These are phyloP conservation scores for Aureobasidium melanogenum DNA, from an alignment of 2,329 filamentous ascomycete species.

Conservation along the genomic window DNA sequence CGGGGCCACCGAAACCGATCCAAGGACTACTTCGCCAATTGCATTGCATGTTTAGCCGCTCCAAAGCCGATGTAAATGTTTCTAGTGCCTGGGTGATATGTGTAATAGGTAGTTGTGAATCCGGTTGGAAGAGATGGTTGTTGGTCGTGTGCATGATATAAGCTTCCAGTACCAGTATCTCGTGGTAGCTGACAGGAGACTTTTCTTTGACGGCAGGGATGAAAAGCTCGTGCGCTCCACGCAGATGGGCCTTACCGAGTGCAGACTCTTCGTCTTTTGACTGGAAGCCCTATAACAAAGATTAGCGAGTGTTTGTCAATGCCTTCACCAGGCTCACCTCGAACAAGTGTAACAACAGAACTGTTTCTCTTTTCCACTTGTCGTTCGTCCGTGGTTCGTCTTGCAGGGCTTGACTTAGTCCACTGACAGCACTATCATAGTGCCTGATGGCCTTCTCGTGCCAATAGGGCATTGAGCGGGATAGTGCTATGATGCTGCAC, in stretches of 20 bases:
- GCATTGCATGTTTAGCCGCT: not conserved
- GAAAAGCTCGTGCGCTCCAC: slow-evolving; percentile 15
- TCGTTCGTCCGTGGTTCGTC: not conserved
- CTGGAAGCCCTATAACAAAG: not conserved
- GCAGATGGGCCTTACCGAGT: slow-evolving; percentile 12
- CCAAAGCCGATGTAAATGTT: not conserved
- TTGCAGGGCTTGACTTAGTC: not conserved
- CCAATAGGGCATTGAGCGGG: slow-evolving; percentile 1
- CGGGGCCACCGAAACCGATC: slow-evolving; percentile 1
- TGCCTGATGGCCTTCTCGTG: slow-evolving; percentile 15
- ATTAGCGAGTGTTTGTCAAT: not conserved
- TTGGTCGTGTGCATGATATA: slow-evolving; percentile 16
- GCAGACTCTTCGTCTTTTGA: slow-evolving; percentile 2
- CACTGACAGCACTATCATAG: slow-evolving; percentile 15
- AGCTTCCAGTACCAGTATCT: slow-evolving; percentile 16
- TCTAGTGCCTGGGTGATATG: not conserved
- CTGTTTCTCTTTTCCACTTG: slow-evolving; percentile 16
- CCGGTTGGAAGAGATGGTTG: slow-evolving; percentile 16
- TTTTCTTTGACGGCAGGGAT: not conserved
- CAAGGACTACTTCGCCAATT: slow-evolving; percentile 10
- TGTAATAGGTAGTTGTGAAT: slow-evolving; percentile 12
- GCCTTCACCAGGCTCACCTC: slow-evolving; percentile 1
- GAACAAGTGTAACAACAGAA: slow-evolving; percentile 16
- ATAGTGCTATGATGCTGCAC: slow-evolving; percentile 12
- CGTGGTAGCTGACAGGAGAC: slow-evolving; percentile 9